phyloP scores from a whole-genome alignment of 2,329 filamentous ascomycete genomes.

The Lachnellula occidentalis region DNA sequence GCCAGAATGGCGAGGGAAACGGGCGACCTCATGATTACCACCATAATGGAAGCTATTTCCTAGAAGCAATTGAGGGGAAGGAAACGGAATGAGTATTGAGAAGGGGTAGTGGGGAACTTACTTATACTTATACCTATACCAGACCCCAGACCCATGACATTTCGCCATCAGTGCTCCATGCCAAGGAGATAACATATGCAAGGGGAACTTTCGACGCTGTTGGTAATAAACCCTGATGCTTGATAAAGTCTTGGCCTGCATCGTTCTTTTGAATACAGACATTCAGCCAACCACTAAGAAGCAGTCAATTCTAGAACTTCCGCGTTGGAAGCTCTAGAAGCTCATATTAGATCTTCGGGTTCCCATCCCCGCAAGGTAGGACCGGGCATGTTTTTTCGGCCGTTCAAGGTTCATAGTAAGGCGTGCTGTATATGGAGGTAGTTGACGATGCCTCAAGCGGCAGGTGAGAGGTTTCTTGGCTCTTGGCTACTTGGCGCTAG shows the following conservation, averaged over 20 bases:
- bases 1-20: not conserved
- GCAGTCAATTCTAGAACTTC: not conserved
- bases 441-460: not conserved
- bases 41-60: constrained; percentile 1
- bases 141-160: not conserved
- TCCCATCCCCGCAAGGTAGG: not conserved
- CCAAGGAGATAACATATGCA: not conserved
- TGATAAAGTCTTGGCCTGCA: no score
- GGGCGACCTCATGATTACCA: constrained; percentile 7
- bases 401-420: not conserved
- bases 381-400: not conserved
- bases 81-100: not conserved
- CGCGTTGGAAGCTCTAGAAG: not conserved
- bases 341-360: not conserved
- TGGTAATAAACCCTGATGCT: no score
- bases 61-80: not conserved
- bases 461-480: constrained; percentile 1
- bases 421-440: not conserved
- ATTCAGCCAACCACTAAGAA: not conserved
- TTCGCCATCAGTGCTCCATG: not conserved
- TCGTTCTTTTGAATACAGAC: no score
- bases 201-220: no score
- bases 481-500: not conserved
- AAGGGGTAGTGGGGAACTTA: constrained; percentile 1
- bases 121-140: constrained; percentile 2